phyloP scores from a whole-genome alignment of 1,284 basidiomycete genomes.

The Coniophora puteana region DNA sequence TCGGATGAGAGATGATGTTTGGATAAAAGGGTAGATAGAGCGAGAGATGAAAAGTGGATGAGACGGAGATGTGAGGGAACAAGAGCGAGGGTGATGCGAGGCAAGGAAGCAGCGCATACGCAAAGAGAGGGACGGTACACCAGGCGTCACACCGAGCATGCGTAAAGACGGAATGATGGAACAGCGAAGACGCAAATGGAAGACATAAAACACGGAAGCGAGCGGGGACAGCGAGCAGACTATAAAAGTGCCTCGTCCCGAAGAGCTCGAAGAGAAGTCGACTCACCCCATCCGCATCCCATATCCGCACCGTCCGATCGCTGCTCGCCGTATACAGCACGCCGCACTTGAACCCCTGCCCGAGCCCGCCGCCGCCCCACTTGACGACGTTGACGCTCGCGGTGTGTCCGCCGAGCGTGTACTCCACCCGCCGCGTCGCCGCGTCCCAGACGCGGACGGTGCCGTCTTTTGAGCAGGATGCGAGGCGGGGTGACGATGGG shows the following conservation, averaged over 20 bases:
- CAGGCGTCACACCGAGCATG: too few relatives aligned
- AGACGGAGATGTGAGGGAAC: too few relatives aligned
- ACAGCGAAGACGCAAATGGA: too few relatives aligned
- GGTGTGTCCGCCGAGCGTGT: constrained; percentile 89
- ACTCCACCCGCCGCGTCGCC: constrained; percentile 70
- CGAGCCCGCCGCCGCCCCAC: constrained; percentile 83
- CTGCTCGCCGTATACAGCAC: constrained; percentile 93
- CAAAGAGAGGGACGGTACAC: too few relatives aligned
- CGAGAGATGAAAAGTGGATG: too few relatives aligned
- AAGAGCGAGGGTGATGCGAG: too few relatives aligned
- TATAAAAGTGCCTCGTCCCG: background rate
- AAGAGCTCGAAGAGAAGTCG: constrained; percentile 12
- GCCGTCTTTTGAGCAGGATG: constrained; percentile 94
- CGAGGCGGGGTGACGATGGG: constrained; percentile 75
- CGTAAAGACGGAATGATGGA: too few relatives aligned
- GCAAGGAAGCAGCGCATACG: too few relatives aligned
- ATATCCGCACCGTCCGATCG: constrained; percentile 91
- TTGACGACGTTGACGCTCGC: constrained; percentile 94
- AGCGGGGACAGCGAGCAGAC: too few relatives aligned
- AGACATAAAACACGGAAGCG: too few relatives aligned
- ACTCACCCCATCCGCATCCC: constrained; percentile 81
- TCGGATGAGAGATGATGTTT: constrained; percentile 1
- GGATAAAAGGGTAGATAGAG: background rate
- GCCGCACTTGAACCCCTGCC: constrained; percentile 65
- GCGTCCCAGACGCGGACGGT: constrained; percentile 94